Conservation (phyloP, 2,329 filamentous ascomycete species). For the Colletotrichum trifolii region DNA sequence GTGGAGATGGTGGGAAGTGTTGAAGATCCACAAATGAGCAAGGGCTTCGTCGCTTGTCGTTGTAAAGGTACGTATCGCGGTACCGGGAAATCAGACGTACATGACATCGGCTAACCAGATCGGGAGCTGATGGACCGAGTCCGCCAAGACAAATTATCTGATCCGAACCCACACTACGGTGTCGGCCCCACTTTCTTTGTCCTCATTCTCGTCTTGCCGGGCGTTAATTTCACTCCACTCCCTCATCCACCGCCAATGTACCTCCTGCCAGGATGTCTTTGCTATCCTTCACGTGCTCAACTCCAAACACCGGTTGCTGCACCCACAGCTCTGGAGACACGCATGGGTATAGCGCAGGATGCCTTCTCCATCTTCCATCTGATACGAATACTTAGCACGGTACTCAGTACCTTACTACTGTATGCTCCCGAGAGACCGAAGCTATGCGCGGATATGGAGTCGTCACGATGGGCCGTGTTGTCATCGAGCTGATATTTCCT, state of each 20-base stretch:
- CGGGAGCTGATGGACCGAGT: conserved; percentile 14
- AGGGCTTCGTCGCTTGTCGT: conserved; percentile 3
- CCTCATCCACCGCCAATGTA: background rate
- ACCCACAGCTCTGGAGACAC: conserved; percentile 9
- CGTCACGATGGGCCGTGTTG: conserved; percentile 5
- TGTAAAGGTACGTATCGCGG: background rate
- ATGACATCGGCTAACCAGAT: background rate
- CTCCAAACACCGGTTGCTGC: conserved; percentile 7
- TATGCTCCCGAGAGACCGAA: no score
- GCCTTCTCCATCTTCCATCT: background rate
- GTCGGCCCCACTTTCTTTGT: conserved; percentile 27
- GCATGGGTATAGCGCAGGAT: background rate
- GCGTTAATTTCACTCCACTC: background rate
- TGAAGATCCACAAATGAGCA: conserved; percentile 20
- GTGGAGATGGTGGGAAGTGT: conserved; percentile 3
- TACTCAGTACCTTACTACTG: no score
- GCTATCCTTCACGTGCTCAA: conserved; percentile 8
- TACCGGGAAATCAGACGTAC: background rate
- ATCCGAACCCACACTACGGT: conserved; percentile 34
- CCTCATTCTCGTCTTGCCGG: conserved; percentile 6
- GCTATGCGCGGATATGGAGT: conserved; percentile 7
- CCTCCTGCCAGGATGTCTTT: background rate
- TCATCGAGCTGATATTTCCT: conserved; percentile 2
- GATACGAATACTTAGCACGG: background rate
- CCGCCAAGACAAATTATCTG: conserved; percentile 39